These are phyloP conservation scores for Fusarium ambrosium DNA, from an alignment of 2,329 filamentous ascomycete species.

Conservation along the genomic window DNA sequence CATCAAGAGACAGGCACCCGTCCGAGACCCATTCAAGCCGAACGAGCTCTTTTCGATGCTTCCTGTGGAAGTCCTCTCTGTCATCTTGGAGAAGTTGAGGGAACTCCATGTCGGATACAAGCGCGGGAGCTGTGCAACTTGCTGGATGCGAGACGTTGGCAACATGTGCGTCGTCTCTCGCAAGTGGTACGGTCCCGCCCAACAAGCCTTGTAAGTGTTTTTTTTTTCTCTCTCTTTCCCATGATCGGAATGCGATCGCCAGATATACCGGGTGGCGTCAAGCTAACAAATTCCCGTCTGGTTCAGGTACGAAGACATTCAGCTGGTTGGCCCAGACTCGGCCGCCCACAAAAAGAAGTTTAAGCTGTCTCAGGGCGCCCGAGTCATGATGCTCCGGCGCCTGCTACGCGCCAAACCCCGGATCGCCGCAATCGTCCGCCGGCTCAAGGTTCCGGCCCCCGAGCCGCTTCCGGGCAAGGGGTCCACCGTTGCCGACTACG, in stretches of 20 bases:
- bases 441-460: slow-evolving; percentile 66
- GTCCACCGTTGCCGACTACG: slow-evolving; percentile 62
- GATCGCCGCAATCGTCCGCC: slow-evolving; percentile 68
- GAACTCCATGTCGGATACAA: slow-evolving; percentile 62
- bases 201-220: slow-evolving; percentile 62
- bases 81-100: slow-evolving; percentile 68
- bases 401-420: slow-evolving; percentile 67
- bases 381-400: slow-evolving; percentile 69
- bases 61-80: slow-evolving; percentile 70
- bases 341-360: slow-evolving; percentile 68
- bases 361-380: slow-evolving; percentile 65
- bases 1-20: slow-evolving; percentile 32
- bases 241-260: slow-evolving; percentile 10
- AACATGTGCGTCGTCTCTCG: slow-evolving; percentile 64
- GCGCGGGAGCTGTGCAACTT: slow-evolving; percentile 71
- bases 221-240: neutral
- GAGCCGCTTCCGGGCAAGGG: slow-evolving; percentile 54
- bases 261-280: slow-evolving; percentile 12
- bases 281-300: slow-evolving; percentile 22
- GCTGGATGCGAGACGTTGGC: slow-evolving; percentile 73
- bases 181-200: slow-evolving; percentile 66
- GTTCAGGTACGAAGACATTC: slow-evolving; percentile 69
- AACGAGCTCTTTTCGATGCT: slow-evolving; percentile 69
- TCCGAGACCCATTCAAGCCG: slow-evolving; percentile 51
- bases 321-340: slow-evolving; percentile 70